Conservation (phyloP, 2,329 filamentous ascomycete genomes). For the Erysiphe pulchra region DNA sequence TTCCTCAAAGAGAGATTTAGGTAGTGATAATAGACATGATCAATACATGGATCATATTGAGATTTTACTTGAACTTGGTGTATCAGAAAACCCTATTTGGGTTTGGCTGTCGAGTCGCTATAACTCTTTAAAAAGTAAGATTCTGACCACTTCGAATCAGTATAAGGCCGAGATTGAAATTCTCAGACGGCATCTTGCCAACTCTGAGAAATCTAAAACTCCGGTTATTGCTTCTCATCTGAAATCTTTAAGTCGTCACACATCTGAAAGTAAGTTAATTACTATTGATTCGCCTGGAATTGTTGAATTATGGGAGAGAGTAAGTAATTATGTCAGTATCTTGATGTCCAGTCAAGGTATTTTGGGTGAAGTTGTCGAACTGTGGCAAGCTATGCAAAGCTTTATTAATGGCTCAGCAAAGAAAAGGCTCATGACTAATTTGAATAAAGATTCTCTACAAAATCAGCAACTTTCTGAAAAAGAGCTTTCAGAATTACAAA, state of each 20-base stretch:
- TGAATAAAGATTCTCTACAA: conserved; percentile 53
- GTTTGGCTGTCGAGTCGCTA: conserved; percentile 80
- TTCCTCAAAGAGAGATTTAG: conserved; percentile 11
- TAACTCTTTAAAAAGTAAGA: conserved; percentile 69
- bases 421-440: conserved; percentile 49
- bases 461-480: conserved; percentile 59
- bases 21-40: conserved; percentile 31
- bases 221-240: conserved; percentile 46
- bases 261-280: conserved; percentile 30
- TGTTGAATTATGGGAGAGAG: conserved; percentile 80
- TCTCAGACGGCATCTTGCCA: conserved; percentile 54
- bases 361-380: conserved; percentile 71
- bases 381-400: conserved; percentile 76
- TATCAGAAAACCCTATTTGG: conserved; percentile 91
- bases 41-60: conserved; percentile 77
- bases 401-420: conserved; percentile 78
- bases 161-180: conserved; percentile 83
- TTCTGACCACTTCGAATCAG: conserved; percentile 57
- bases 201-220: conserved; percentile 41
- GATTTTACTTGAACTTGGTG: conserved; percentile 73
- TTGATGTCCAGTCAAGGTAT: conserved; percentile 60
- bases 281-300: conserved; percentile 58
- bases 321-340: conserved; percentile 44
- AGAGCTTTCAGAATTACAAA: conserved; percentile 45
- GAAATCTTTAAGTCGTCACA: conserved; percentile 42